Percentiles rank a stretch among this genome's conserved stretches.
Evolutionary conservation across 2,329 filamentous ascomycete species (phyloP).

Genomic region (Xylaria sp.): DNA sequence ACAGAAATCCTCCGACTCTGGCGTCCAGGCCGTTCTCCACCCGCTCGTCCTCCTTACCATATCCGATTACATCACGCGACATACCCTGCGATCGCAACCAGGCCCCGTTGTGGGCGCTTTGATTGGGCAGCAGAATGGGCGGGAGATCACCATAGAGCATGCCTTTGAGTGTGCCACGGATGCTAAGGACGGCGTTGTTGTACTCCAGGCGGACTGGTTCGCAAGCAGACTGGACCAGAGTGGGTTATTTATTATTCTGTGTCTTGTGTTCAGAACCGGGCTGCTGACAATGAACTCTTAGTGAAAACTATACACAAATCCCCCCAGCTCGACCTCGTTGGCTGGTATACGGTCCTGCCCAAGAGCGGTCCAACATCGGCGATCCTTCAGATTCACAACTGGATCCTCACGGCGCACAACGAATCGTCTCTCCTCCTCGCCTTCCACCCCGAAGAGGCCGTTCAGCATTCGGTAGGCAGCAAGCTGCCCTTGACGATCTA

Average conservation of each 20-base stretch:
- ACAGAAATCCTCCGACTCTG: slow-evolving; percentile 70
- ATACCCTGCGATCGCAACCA: slow-evolving; percentile 73
- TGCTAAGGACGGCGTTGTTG: slow-evolving; percentile 56
- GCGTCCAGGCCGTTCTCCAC: slow-evolving; percentile 81
- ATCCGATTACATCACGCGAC: slow-evolving; percentile 93
- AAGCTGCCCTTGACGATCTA: slow-evolving; percentile 90
- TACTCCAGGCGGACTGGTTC: slow-evolving; percentile 75
- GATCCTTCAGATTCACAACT: slow-evolving; percentile 75
- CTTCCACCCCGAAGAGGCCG: slow-evolving; percentile 72
- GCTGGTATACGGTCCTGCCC: slow-evolving; percentile 85
- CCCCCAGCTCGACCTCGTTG: slow-evolving; percentile 82
- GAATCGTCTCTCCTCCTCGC: slow-evolving; percentile 86
- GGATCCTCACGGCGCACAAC: slow-evolving; percentile 74
- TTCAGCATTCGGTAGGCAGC: slow-evolving; percentile 64
- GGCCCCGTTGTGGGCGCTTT: slow-evolving; percentile 84
- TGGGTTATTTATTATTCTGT: slow-evolving; percentile 52
- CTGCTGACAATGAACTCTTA: slow-evolving; percentile 42
- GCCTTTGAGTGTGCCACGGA: slow-evolving; percentile 79
- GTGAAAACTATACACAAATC: slow-evolving; percentile 88
- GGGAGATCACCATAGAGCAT: slow-evolving; percentile 88
- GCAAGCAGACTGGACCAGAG: slow-evolving; percentile 79
- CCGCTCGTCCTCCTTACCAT: slow-evolving; percentile 95
- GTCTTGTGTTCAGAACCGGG: not conserved
- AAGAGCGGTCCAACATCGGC: slow-evolving; percentile 68
- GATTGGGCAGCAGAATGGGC: slow-evolving; percentile 89